Base-by-base conservation (phyloP, 2,329 filamentous ascomycete genomes). In the Fusarium decemcellulare region DNA sequence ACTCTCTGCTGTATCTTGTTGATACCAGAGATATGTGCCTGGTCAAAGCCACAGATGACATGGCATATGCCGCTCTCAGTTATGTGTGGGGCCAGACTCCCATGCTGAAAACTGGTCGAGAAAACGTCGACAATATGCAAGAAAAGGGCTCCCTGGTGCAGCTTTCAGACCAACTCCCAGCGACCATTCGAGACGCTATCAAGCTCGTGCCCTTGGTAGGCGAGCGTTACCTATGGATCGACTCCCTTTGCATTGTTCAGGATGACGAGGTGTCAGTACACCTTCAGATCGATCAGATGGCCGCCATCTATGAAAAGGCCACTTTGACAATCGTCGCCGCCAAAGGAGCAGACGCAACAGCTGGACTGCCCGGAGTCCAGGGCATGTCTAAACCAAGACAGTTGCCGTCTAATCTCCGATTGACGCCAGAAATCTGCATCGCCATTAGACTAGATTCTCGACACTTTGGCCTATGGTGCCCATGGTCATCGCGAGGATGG, bases 151-250 rank as follows among this genome's bases (percentile, higher is more conserved):
- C 42, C 8, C 47, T 66, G 6, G 34, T 27, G 4, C 12, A 6
- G 8, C 16, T 55, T 2, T 11, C 6, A 11, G 43, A 36, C 23
- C 47, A 55, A 30, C 43, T 66, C 6, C 36, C 55, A 7, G 34
- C 44, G 8, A 63, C 63, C 1, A 43, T 63, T 18, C 32, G 37
- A 9, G 29, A 66, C 15, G 23, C 54, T 9, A 66, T 66, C 8
- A 52, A 53, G n/a, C 36, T 63, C 2, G 55, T 66, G 16, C 54
- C 60, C 15, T 29, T 46, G 8, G 29, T 66, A 5, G 59, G 44
- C 5, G 44, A 66, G 14, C 50, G 40, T 1, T 64, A 64, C 15
- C 56, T 67, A 6, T 67, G 64, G 61, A 51, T 67, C 2, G 64
- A 63, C 18, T 39, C 50, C 1, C 59, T 63, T n/a, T 63, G 59